These are phyloP conservation scores for Corymbia calophylla DNA, from an alignment of 441 rosid species.

Conservation along the genomic window DNA sequence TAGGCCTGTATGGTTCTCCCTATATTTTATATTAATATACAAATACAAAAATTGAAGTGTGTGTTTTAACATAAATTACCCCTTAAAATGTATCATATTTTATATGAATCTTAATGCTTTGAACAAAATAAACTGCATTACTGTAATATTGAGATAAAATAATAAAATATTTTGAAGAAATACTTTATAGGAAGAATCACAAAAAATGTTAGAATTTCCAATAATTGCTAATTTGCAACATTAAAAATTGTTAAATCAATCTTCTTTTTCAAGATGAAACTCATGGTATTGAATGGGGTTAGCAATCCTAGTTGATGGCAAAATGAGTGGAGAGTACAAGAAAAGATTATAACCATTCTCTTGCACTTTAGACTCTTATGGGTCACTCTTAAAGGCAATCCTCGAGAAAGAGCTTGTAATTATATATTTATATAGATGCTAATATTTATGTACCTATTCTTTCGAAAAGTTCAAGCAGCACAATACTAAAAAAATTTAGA, in stretches of 20 bases:
- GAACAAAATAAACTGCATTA: too few relatives aligned
- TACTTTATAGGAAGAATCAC: too few relatives aligned
- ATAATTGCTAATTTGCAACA: neutral
- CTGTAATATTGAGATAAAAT: too few relatives aligned
- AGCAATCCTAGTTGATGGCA: neutral
- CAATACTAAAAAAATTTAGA: too few relatives aligned
- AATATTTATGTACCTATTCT: too few relatives aligned
- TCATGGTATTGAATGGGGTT: neutral
- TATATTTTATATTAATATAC: neutral
- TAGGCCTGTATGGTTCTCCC: neutral
- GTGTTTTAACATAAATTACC: too few relatives aligned
- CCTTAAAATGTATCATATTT: too few relatives aligned
- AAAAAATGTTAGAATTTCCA: neutral
- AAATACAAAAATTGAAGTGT: too few relatives aligned
- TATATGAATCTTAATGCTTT: too few relatives aligned
- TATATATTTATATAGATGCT: neutral
- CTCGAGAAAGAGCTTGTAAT: too few relatives aligned
- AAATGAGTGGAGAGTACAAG: neutral
- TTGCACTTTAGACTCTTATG: neutral
- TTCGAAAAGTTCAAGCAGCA: rapidly evolving
- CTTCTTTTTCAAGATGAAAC: neutral
- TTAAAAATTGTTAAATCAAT: too few relatives aligned
- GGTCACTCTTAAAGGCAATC: neutral
- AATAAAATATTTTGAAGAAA: too few relatives aligned
- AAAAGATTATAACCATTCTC: neutral